A percentile compares a stretch with the other conserved stretches of the same genome.
These are phyloP conservation scores for Balansia obtecta DNA, from an alignment of 2,329 filamentous ascomycete species.

Conservation along the genomic window DNA sequence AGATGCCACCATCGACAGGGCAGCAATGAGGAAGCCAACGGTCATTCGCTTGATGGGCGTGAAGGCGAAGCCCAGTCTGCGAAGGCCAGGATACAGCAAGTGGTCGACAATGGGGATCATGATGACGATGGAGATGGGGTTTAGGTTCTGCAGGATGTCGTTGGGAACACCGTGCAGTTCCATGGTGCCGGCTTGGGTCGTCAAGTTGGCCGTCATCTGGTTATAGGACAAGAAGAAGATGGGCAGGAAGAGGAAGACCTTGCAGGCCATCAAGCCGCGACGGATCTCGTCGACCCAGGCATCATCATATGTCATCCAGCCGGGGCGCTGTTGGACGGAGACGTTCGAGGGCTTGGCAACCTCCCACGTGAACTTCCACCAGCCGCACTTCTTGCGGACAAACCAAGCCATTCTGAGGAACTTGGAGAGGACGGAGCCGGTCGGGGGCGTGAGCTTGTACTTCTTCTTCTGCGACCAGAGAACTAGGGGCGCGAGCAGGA, in stretches of 20 bases:
- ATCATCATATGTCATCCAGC: conserved; percentile 75
- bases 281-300: conserved; percentile 70
- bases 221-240: conserved; percentile 48
- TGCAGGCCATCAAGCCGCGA: conserved; percentile 56
- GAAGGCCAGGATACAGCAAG: conserved; percentile 56
- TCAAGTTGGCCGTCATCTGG: conserved; percentile 48
- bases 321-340: conserved; percentile 40
- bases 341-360: conserved; percentile 54
- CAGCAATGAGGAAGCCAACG: conserved; percentile 53
- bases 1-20: conserved; percentile 46
- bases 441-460: conserved; percentile 53
- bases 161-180: conserved; percentile 59
- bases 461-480: conserved; percentile 45
- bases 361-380: conserved; percentile 57
- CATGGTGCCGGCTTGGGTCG: conserved; percentile 55
- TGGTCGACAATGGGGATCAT: conserved; percentile 61
- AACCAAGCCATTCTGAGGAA: conserved; percentile 48
- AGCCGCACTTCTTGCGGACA: conserved; percentile 52
- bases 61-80: conserved; percentile 51
- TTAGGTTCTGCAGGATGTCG: conserved; percentile 64
- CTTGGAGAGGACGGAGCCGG: conserved; percentile 59
- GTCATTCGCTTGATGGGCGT: conserved; percentile 68
- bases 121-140: conserved; percentile 64
- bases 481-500: conserved; percentile 49
- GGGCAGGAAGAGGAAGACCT: conserved; percentile 60